Percentiles rank a stretch among this genome's conserved stretches.
phyloP scores from a whole-genome alignment of 176 grass and related monocot genomes.

The Puya raimondii region DNA sequence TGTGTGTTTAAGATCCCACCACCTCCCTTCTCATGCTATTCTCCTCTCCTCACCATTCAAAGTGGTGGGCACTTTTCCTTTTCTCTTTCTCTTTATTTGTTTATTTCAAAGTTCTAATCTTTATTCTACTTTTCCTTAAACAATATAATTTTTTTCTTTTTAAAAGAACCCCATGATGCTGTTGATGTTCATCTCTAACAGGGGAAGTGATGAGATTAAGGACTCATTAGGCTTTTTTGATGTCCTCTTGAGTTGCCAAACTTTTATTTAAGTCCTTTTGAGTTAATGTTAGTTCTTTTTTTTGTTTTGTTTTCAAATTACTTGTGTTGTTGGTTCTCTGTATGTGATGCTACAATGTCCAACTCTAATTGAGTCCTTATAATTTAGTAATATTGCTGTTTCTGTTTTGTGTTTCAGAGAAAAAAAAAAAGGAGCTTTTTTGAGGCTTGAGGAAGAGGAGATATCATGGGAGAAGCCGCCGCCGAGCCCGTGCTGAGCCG shows the following conservation, averaged over 20 bases:
- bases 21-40: not conserved
- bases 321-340: too few species aligned
- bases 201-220: too few species aligned
- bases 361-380: too few species aligned
- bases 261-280: too few species aligned
- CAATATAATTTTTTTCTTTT: not conserved
- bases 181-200: too few species aligned
- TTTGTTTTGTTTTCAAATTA: too few species aligned
- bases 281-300: too few species aligned
- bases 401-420: too few species aligned
- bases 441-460: not conserved
- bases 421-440: not conserved
- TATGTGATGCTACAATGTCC: too few species aligned
- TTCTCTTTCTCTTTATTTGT: not conserved
- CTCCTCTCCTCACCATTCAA: not conserved
- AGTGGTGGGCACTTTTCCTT: not conserved
- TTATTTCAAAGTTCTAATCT: not conserved
- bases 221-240: too few species aligned
- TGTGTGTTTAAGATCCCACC: not conserved
- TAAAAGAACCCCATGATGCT: not conserved
- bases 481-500: constrained; percentile 69
- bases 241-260: too few species aligned
- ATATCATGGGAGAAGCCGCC: constrained; percentile 49
- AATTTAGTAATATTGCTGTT: too few species aligned
- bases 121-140: not conserved